Evolutionary conservation across 106 monocot species (phyloP).

Genomic region (Phalaenopsis aphrodite): DNA sequence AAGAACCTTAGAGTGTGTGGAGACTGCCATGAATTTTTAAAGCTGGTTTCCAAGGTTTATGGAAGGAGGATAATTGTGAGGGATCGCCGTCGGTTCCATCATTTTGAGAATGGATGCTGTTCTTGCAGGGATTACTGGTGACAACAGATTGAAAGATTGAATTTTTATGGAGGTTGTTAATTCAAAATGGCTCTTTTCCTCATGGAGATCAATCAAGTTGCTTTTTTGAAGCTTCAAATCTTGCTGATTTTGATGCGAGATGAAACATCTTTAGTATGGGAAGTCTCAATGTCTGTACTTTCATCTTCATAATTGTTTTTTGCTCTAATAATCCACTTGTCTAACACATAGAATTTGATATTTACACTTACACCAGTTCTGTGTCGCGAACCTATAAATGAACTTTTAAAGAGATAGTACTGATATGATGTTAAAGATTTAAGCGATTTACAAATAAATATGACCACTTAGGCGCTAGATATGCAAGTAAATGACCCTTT

Average conservation of each 20-base stretch:
- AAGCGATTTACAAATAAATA: no score
- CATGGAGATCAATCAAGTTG: no score
- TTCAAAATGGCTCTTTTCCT: no score
- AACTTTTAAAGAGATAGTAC: no score
- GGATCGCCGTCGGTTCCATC: constrained; percentile 32
- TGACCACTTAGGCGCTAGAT: no score
- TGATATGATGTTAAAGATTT: no score
- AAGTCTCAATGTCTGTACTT: background rate
- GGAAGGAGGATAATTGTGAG: constrained; percentile 30
- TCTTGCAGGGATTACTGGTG: constrained; percentile 43
- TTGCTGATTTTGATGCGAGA: background rate
- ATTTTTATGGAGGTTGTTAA: background rate
- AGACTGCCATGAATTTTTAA: constrained; percentile 32
- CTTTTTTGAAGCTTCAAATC: background rate
- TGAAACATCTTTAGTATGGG: background rate
- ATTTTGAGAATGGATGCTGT: constrained; percentile 32
- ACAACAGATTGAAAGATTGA: background rate
- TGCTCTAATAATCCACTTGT: background rate
- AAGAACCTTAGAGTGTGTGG: constrained; percentile 34
- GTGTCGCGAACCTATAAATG: no score
- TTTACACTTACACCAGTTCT: no score
- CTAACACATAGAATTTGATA: no score
- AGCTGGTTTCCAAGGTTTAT: constrained; percentile 30
- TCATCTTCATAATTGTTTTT: background rate
- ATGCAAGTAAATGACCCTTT: no score